phyloP scores from a whole-genome alignment of 2,329 filamentous ascomycete genomes.

The Ophiostoma triangulosporum region DNA sequence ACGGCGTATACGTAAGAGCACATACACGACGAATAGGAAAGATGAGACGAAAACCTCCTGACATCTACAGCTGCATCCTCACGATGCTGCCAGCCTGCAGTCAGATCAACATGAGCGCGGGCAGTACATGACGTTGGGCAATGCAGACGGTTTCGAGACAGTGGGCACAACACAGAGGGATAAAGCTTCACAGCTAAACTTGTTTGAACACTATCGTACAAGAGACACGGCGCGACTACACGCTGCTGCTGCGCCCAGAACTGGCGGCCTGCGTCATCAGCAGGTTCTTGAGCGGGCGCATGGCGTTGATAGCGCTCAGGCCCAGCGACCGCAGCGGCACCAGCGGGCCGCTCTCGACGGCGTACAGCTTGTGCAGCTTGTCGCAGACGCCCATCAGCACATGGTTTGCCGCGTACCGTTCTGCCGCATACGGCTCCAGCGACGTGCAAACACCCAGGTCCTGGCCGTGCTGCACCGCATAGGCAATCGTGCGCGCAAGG shows the following conservation, averaged over 20 bases:
- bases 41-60: neutral
- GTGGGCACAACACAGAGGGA: too few species aligned
- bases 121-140: neutral
- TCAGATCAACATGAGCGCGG: neutral
- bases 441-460: conserved; percentile 71
- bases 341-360: conserved; percentile 63
- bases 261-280: conserved; percentile 58
- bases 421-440: conserved; percentile 67
- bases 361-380: conserved; percentile 86
- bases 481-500: conserved; percentile 59
- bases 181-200: neutral
- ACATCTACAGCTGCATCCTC: neutral
- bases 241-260: neutral
- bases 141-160: too few species aligned
- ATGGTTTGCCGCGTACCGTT: conserved; percentile 73
- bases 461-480: conserved; percentile 68
- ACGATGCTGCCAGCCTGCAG: neutral
- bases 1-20: neutral
- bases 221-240: too few species aligned
- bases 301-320: conserved; percentile 57
- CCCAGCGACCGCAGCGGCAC: conserved; percentile 70
- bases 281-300: conserved; percentile 66
- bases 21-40: neutral
- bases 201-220: neutral
- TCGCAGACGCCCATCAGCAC: conserved; percentile 68